Conservation (phyloP, 2,329 filamentous ascomycete genomes). For the Trichoderma semiorbis region DNA sequence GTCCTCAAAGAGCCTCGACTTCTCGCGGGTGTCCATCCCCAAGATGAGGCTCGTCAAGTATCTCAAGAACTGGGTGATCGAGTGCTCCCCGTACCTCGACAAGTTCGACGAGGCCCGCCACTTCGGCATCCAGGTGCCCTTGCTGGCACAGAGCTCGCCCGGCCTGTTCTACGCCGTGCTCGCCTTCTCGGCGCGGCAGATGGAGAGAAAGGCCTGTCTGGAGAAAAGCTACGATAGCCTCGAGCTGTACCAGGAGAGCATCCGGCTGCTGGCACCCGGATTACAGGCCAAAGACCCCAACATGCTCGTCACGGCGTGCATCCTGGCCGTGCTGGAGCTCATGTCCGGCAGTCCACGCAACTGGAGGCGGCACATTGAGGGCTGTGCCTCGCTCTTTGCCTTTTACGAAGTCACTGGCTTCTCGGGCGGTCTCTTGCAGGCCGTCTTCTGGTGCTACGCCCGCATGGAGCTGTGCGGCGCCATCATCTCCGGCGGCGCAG, state of each 20-base stretch:
- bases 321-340: constrained; percentile 47
- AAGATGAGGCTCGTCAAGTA: constrained; percentile 30
- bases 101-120: constrained; percentile 53
- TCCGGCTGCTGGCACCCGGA: constrained; percentile 40
- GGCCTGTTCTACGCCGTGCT: constrained; percentile 49
- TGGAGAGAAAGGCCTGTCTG: constrained; percentile 48
- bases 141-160: constrained; percentile 44
- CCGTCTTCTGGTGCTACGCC: constrained; percentile 57
- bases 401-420: constrained; percentile 48
- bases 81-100: constrained; percentile 49
- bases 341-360: constrained; percentile 47
- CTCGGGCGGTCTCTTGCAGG: constrained; percentile 43
- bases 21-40: constrained; percentile 28
- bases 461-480: constrained; percentile 56
- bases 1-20: constrained; percentile 25
- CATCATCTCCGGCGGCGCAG: constrained; percentile 48
- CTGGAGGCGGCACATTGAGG: constrained; percentile 55
- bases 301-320: constrained; percentile 45
- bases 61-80: constrained; percentile 48
- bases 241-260: constrained; percentile 51
- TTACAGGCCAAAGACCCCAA: constrained; percentile 43
- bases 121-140: constrained; percentile 50
- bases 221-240: constrained; percentile 48
- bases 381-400: constrained; percentile 51
- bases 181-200: constrained; percentile 51